Conservation (phyloP, 2,329 filamentous ascomycete genomes). For the Akanthomyces dipterigenus region DNA sequence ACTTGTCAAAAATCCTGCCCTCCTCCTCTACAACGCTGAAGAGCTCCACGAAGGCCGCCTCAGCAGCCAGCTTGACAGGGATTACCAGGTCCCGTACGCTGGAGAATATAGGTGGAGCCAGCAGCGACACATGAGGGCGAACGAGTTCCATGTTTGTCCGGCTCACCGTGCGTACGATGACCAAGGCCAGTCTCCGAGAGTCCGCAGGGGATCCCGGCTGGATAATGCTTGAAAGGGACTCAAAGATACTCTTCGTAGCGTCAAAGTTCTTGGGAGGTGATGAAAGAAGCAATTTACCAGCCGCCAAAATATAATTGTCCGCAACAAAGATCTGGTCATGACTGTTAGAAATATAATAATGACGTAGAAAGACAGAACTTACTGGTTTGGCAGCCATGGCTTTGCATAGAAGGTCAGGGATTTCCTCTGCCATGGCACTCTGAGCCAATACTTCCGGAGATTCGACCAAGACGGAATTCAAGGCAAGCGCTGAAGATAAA, state of each 20-base stretch:
- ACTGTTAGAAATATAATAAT: not conserved
- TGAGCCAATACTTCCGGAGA: constrained; percentile 64
- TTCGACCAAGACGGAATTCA: constrained; percentile 85
- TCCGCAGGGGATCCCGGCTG: constrained; percentile 73
- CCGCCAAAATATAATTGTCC: constrained; percentile 81
- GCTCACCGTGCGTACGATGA: constrained; percentile 79
- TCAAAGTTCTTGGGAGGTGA: constrained; percentile 66
- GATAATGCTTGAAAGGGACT: constrained; percentile 67
- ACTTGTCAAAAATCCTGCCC: constrained; percentile 81
- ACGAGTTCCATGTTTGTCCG: constrained; percentile 74
- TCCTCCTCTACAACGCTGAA: constrained; percentile 90
- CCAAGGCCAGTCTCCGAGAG: constrained; percentile 76
- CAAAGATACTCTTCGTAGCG: constrained; percentile 70
- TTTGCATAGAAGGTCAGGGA: constrained; percentile 69
- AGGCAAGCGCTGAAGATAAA: constrained; percentile 71
- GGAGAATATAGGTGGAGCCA: constrained; percentile 81
- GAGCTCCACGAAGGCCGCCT: constrained; percentile 86
- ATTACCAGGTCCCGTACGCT: constrained; percentile 88
- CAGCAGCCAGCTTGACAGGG: constrained; percentile 89
- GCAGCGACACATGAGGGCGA: constrained; percentile 69
- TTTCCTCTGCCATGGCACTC: constrained; percentile 61
- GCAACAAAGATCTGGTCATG: constrained; percentile 65
- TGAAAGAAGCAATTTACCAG: constrained; percentile 80
- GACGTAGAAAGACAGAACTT: constrained; percentile 30
- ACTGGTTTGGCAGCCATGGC: constrained; percentile 73